Evolutionary conservation across 139 green algal genomes (phyloP).

Genomic region (Chlorella sp.): DNA sequence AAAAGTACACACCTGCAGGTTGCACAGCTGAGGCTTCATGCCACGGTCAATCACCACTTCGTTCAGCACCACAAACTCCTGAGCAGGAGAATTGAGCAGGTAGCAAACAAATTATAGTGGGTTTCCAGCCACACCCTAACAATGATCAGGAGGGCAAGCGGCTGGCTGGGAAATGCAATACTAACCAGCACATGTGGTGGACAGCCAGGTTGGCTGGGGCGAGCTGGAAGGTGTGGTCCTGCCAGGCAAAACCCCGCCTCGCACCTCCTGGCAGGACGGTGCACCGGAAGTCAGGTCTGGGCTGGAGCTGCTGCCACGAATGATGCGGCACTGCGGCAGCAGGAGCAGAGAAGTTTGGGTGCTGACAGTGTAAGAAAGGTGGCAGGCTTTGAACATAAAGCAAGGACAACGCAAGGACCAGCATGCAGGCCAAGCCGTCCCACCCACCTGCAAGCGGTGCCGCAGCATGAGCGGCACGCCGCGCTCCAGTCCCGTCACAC

Average conservation of each 20-base stretch:
- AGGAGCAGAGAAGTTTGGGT: not conserved
- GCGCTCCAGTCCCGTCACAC: slow-evolving; percentile 46
- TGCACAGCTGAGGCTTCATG: slow-evolving; percentile 80
- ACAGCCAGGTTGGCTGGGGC: too few species aligned
- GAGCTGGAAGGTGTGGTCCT: too few species aligned
- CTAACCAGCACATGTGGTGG: too few species aligned
- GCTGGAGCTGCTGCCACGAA: slow-evolving; percentile 45
- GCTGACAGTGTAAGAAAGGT: not conserved
- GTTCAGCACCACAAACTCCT: slow-evolving; percentile 79
- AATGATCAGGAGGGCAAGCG: too few species aligned
- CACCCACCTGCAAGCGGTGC: slow-evolving; percentile 76
- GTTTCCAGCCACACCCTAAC: too few species aligned
- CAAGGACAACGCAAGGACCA: too few species aligned
- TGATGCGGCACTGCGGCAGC: slow-evolving; percentile 62
- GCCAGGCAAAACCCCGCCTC: too few species aligned
- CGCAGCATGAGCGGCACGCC: slow-evolving; percentile 86
- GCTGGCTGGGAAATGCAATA: too few species aligned
- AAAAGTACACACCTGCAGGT: slow-evolving; percentile 54
- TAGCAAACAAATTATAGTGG: too few species aligned
- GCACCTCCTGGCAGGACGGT: not conserved
- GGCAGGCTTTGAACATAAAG: too few species aligned
- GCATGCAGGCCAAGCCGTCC: too few species aligned
- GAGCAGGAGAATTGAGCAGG: not conserved
- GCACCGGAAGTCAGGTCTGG: not conserved
- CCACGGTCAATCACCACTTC: slow-evolving; percentile 92